Base-by-base conservation (phyloP, 2,329 filamentous ascomycete genomes). In the Xylariomycetidae sp. region DNA sequence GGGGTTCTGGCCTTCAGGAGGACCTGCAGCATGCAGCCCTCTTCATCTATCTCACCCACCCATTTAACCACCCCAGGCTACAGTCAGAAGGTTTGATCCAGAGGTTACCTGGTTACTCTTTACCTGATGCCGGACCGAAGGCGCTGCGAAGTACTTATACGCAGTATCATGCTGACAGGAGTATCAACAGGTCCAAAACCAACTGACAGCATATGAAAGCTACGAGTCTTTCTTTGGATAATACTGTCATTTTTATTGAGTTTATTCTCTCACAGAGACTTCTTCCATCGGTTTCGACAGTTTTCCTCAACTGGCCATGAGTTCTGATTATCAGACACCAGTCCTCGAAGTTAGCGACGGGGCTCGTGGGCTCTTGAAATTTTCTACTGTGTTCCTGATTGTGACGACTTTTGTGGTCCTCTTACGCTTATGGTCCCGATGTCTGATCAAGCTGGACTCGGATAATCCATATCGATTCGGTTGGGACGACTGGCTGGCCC, bases 401-500 rank as follows among this genome's bases (percentile, higher is more conserved):
- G 20, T 23, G 20, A 23, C 20, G 20, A 23, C 20, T 23, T 8
- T 23, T 8, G 20, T 23, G 8, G 20, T 23, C 8, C n/a, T 23
- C 20, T 23, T 23, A 23, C 20, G 20, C 20, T n/a, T 23, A 23
- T 23, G 20, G 20, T 23, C 20, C n/a, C 20, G 20, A 23, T 23
- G 20, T 8, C 20, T 23, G 20, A 23, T 23, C 20, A 23, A 23
- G n/a, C 20, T n/a, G n/a, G 20, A 23, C n/a, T 23, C 20, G 8
- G 20, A 23, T 23, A 8, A 23, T 23, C 20, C 20, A 23, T 23
- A 23, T 27, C 34, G 34, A 6, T 36, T 38, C 18, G 37, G 39
- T 34, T 42, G 39, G 39, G 39, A 42, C 23, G 39, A 42, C 32
- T 42, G 36, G 39, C 15, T 27, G 13, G 39, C 39, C 2, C 17